Evolutionary conservation across 352 stramenopile genomes (phyloP), one percentile per base, ranked within the genome.

Genomic region (Phytophthora sp.): DNA sequence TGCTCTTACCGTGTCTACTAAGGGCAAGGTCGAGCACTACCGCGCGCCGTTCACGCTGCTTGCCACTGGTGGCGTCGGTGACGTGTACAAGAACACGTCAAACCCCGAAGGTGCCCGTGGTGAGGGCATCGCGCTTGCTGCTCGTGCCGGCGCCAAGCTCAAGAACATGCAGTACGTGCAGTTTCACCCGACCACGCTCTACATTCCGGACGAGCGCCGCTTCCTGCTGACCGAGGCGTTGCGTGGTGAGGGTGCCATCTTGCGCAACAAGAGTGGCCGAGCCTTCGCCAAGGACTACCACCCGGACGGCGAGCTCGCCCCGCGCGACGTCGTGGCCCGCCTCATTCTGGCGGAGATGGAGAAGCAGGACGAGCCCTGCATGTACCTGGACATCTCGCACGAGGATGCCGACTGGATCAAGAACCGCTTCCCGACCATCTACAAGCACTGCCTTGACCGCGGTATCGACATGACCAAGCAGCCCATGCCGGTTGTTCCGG

Each of bases 121-220:
- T 8, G 88, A 92, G 21, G 88, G 88, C 10, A 72, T 93, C 18
- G 86, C 77, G 0, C 66, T 98, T 46, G 95, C 93, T 9, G 78
- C 81, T 8, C 76, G 94, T 39, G 87, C 79, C 9, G 88, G 77
- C 17, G 84, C 84, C 15, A 74, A 69, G 48, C 77, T 94, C 26
- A 86, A 92, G 67, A 92, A 98, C 67, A 94, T 98, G 89, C 93
- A 99, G 76, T 99, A 98, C 65, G 92, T 99, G 21, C 95, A 99
- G 77, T 99, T 99, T 63, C 95, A 99, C 71, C 95, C 95, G 7
- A 99, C 95, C 7, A 97, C 95, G 17, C 63, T 99, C n/a, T 97
- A 84, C 69, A 86, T 98, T 21, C 91, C 92, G 1, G 72, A 77
- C 15, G 88, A 98, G 69, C 76, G 88, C 31, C 85, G 93, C 31